phyloP scores from a whole-genome alignment of 2,329 filamentous ascomycete species.

The Graphiopsis chlorocephala region DNA sequence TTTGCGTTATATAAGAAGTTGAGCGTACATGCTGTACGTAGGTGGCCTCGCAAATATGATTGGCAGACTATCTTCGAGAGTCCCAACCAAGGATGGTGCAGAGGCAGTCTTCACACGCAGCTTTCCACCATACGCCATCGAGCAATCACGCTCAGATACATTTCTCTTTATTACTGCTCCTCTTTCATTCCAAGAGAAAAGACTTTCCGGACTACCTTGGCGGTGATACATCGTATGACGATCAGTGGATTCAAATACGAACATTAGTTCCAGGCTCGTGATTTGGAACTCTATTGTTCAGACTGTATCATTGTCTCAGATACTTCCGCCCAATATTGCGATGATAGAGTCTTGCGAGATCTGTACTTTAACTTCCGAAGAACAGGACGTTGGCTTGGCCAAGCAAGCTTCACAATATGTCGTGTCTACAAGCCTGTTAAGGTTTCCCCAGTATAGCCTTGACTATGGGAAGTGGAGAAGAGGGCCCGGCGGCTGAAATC shows the following conservation, averaged over 20 bases:
- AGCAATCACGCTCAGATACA: background rate
- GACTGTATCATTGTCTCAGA: background rate
- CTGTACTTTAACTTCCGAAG: background rate
- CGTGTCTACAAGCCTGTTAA: background rate
- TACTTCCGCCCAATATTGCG: background rate
- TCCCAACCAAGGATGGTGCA: background rate
- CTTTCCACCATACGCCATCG: background rate
- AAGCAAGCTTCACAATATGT: background rate
- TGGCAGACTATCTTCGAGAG: background rate
- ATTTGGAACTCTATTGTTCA: background rate
- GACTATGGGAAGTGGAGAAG: background rate
- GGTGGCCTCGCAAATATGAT: background rate
- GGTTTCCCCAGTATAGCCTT: background rate
- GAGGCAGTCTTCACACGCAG: background rate
- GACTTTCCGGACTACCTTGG: background rate
- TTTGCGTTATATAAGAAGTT: too few species aligned
- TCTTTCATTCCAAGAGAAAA: background rate
- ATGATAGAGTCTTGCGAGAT: background rate
- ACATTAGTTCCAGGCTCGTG: background rate
- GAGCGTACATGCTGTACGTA: too few species aligned
- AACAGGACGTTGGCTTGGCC: background rate
- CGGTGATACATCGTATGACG: background rate
- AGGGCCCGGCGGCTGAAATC: background rate
- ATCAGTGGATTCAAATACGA: background rate
- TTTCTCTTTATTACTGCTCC: background rate